Evolutionary conservation across 768 basidiomycete species (phyloP).

Genomic region (Cystobasidium ongulense): DNA sequence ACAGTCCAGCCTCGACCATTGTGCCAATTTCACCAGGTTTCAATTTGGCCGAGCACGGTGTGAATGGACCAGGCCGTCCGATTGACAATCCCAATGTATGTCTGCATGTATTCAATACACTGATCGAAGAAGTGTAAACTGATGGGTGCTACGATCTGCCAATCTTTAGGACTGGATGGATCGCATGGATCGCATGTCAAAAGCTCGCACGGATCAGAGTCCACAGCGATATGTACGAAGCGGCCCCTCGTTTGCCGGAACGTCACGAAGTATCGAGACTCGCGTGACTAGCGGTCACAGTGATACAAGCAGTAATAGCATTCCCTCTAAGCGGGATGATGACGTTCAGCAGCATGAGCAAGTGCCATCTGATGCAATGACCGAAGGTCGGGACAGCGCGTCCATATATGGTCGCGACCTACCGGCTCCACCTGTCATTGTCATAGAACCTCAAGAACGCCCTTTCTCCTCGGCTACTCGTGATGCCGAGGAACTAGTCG

Average conservation of each 20-base stretch:
- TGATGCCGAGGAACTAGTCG: slow-evolving; percentile 3
- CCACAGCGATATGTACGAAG: background rate
- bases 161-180: slow-evolving; percentile 2
- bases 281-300: slow-evolving; percentile 16
- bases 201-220: background rate
- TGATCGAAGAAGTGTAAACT: background rate
- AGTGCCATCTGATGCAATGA: background rate
- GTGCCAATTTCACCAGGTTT: slow-evolving; percentile 12
- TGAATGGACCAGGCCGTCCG: background rate
- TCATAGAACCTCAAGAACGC: background rate
- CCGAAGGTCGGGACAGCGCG: background rate
- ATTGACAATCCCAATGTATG: background rate
- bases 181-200: background rate
- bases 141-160: background rate
- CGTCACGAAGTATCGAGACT: slow-evolving; percentile 6
- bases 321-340: background rate
- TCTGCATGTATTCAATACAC: background rate
- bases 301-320: background rate
- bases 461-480: background rate
- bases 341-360: background rate
- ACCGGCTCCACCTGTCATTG: background rate
- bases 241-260: background rate
- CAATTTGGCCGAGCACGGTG: slow-evolving; percentile 1
- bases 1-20: background rate
- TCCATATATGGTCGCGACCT: slow-evolving; percentile 12